phyloP scores from a whole-genome alignment of 108 stramenopile species.

The Cyclotella kingstonii region DNA sequence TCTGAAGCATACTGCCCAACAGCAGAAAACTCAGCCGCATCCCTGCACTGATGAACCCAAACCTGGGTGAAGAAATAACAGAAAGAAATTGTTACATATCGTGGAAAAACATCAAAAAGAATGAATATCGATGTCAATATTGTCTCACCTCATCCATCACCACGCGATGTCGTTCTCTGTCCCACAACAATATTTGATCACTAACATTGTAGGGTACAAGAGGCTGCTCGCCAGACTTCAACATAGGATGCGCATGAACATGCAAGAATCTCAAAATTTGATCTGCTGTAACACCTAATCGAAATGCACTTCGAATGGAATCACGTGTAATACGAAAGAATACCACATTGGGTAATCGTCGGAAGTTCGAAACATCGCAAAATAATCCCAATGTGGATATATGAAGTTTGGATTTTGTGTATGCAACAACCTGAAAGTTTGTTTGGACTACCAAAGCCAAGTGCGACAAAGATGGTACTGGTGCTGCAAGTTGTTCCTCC shows the following conservation, averaged over 20 bases:
- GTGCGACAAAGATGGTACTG: slow-evolving; percentile 67
- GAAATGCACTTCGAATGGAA: slow-evolving; percentile 75
- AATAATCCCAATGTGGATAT: slow-evolving; percentile 84
- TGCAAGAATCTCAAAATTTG: slow-evolving; percentile 89
- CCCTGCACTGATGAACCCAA: slow-evolving; percentile 61
- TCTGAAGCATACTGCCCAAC: slow-evolving; percentile 56
- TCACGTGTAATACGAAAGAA: slow-evolving; percentile 83
- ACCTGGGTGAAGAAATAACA: slow-evolving; percentile 21
- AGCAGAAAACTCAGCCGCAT: slow-evolving; percentile 69
- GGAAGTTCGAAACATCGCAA: slow-evolving; percentile 74
- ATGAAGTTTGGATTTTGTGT: slow-evolving; percentile 79
- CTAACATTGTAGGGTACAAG: slow-evolving; percentile 80
- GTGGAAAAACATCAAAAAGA: background rate
- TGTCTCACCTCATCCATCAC: slow-evolving; percentile 53
- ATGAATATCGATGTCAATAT: background rate
- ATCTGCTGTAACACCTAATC: slow-evolving; percentile 69
- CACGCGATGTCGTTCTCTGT: slow-evolving; percentile 74
- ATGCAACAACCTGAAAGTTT: slow-evolving; percentile 90
- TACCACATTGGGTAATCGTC: slow-evolving; percentile 83
- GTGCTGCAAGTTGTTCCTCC: slow-evolving; percentile 61
- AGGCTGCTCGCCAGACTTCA: slow-evolving; percentile 48
- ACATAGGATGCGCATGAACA: slow-evolving; percentile 85
- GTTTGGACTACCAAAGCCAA: slow-evolving; percentile 89
- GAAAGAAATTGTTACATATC: background rate
- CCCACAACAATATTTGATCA: slow-evolving; percentile 91